phyloP scores from a whole-genome alignment of 176 grass and related monocot species.

The Metroxylon sagu region DNA sequence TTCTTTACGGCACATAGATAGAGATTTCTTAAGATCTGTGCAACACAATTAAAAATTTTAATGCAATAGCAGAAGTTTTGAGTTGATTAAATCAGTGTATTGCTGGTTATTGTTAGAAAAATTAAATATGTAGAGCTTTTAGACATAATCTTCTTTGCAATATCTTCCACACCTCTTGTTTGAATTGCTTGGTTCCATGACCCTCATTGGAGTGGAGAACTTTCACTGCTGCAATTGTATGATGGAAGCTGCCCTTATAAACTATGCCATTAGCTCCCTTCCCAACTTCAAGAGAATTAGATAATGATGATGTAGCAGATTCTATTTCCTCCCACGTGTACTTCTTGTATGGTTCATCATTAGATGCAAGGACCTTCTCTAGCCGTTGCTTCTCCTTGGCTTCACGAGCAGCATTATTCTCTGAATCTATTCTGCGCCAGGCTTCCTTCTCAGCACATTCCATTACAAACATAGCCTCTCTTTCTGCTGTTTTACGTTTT shows the following conservation, averaged over 20 bases:
- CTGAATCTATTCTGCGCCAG: conserved; percentile 12
- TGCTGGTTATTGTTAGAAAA: no score
- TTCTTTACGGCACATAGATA: no score
- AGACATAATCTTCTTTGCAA: no score
- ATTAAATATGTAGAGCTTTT: no score
- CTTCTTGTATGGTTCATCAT: conserved; percentile 20
- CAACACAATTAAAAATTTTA: no score
- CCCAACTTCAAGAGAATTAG: conserved; percentile 42
- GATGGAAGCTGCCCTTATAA: conserved; percentile 74
- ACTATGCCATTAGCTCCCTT: conserved; percentile 64
- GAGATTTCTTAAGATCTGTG: no score
- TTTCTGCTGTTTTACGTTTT: conserved; percentile 23
- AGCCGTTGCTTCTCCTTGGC: conserved; percentile 23
- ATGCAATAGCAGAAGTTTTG: no score
- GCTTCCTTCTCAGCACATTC: conserved; percentile 15
- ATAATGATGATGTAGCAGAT: conserved; percentile 70
- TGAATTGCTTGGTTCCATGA: conserved; percentile 49
- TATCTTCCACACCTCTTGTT: conserved; percentile 49
- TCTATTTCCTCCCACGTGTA: conserved; percentile 84
- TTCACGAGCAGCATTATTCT: conserved; percentile 26
- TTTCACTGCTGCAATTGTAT: conserved; percentile 67
- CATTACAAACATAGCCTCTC: conserved; percentile 26
- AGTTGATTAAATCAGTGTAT: no score
- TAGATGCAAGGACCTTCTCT: neutral
- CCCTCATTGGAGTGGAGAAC: conserved; percentile 53